Evolutionary conservation across 768 basidiomycete species (phyloP).

Genomic region (Tubosaeta sp.): DNA sequence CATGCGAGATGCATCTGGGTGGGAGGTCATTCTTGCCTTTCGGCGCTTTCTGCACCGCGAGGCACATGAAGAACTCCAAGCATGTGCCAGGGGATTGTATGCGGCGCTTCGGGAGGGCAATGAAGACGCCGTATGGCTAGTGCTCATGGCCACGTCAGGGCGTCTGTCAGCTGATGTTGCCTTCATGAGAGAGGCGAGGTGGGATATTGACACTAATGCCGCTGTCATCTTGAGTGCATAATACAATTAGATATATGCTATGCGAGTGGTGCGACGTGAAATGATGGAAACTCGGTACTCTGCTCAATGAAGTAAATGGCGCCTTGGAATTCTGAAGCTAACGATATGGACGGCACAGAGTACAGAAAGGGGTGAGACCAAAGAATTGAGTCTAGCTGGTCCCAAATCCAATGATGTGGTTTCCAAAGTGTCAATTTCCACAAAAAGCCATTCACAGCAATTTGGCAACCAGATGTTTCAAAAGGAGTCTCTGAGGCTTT

Average conservation of each 20-base stretch:
- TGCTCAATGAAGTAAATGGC: too few relatives aligned
- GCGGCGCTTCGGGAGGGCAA: constrained; percentile 55
- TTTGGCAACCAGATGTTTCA: too few relatives aligned
- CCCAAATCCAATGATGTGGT: too few relatives aligned
- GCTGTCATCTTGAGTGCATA: constrained; percentile 24
- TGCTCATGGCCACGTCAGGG: constrained; percentile 52
- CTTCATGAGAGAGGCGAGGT: constrained; percentile 53
- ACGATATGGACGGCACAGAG: too few relatives aligned
- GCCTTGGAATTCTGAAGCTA: too few relatives aligned
- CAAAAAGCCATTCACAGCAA: too few relatives aligned
- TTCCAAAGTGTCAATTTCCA: too few relatives aligned
- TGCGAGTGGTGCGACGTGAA: too few relatives aligned
- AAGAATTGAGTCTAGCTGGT: too few relatives aligned
- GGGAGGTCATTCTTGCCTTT: constrained; percentile 77
- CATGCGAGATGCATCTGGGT: constrained; percentile 63
- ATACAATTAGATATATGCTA: constrained; percentile 13
- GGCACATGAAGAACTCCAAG: constrained; percentile 73
- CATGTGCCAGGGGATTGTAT: constrained; percentile 62
- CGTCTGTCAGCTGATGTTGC: constrained; percentile 37
- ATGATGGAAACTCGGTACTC: too few relatives aligned
- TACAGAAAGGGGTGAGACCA: too few relatives aligned
- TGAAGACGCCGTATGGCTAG: constrained; percentile 82
- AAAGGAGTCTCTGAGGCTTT: too few relatives aligned
- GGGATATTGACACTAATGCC: constrained; percentile 54
- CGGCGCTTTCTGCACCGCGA: constrained; percentile 68